Conservation (phyloP, 1,284 basidiomycete species). For the Coniophora puteana region DNA sequence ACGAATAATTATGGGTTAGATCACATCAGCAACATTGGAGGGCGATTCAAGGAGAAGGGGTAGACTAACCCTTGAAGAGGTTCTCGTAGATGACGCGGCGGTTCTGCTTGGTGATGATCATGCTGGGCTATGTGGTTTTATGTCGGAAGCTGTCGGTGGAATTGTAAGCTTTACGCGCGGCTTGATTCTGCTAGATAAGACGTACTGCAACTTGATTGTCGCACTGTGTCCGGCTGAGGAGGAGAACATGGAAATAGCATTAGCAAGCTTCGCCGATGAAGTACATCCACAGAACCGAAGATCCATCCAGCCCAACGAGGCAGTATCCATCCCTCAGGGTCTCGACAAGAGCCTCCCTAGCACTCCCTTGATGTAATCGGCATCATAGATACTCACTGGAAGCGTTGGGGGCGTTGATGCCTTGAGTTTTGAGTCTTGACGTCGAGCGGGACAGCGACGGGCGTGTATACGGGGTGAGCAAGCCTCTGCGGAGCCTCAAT, state of each 20-base stretch:
- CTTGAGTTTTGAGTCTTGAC: slow-evolving; percentile 21
- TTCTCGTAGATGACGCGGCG: slow-evolving; percentile 90
- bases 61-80: slow-evolving; percentile 90
- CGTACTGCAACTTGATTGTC: slow-evolving; percentile 21
- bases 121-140: slow-evolving; percentile 52
- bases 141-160: slow-evolving; percentile 36
- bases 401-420: slow-evolving; percentile 8
- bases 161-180: background rate
- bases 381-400: slow-evolving; percentile 16
- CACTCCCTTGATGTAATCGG: background rate
- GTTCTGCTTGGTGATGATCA: slow-evolving; percentile 87
- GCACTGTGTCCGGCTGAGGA: slow-evolving; percentile 15
- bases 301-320: slow-evolving; percentile 19
- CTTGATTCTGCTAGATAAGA: background rate
- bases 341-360: background rate
- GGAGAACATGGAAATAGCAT: background rate
- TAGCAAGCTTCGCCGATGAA: no score
- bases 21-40: background rate
- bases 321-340: background rate
- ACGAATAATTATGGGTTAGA: background rate
- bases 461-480: no score
- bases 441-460: slow-evolving; percentile 23
- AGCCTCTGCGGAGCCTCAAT: no score
- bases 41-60: background rate
- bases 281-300: slow-evolving; percentile 14